These are phyloP conservation scores for Aquilaria yunnanensis DNA, from an alignment of 345 rosid species.

Conservation along the genomic window DNA sequence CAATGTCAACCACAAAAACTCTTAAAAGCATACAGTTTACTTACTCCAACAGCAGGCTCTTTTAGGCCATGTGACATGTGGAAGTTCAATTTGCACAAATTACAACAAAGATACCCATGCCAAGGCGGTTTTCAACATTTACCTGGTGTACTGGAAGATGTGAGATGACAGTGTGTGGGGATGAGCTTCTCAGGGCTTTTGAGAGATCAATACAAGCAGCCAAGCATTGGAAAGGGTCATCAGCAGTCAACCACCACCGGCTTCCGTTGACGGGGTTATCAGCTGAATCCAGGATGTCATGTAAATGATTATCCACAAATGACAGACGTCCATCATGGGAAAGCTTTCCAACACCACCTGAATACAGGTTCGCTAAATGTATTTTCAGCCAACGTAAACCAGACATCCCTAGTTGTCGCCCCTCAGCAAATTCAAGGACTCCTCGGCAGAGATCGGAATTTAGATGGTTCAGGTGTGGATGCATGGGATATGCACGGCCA, in stretches of 20 bases:
- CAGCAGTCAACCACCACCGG: conserved; percentile 93
- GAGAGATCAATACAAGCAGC: conserved; percentile 85
- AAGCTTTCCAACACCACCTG: conserved; percentile 89
- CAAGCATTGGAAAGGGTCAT: conserved; percentile 97
- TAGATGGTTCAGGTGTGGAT: conserved; percentile 89
- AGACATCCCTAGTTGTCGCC: conserved; percentile 79
- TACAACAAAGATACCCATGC: no score
- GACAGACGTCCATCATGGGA: conserved; percentile 82
- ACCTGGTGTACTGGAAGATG: conserved; percentile 98
- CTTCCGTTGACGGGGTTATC: conserved; percentile 80
- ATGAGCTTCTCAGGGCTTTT: conserved; percentile 80
- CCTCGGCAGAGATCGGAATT: conserved; percentile 97
- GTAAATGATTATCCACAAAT: conserved; percentile 78
- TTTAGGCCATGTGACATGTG: no score
- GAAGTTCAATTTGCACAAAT: no score
- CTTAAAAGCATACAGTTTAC: no score
- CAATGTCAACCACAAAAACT: no score
- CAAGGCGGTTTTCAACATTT: conserved; percentile 6
- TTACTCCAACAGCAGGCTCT: no score
- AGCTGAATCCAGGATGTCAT: conserved; percentile 87
- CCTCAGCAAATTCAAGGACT: conserved; percentile 92
- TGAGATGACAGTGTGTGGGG: conserved; percentile 64
- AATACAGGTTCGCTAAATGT: conserved; percentile 82
- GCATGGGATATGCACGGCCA: conserved; percentile 99
- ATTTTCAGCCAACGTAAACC: conserved; percentile 89